These are phyloP conservation scores for Phytophthora syringae DNA, from an alignment of 352 stramenopile genomes.

Conservation along the genomic window DNA sequence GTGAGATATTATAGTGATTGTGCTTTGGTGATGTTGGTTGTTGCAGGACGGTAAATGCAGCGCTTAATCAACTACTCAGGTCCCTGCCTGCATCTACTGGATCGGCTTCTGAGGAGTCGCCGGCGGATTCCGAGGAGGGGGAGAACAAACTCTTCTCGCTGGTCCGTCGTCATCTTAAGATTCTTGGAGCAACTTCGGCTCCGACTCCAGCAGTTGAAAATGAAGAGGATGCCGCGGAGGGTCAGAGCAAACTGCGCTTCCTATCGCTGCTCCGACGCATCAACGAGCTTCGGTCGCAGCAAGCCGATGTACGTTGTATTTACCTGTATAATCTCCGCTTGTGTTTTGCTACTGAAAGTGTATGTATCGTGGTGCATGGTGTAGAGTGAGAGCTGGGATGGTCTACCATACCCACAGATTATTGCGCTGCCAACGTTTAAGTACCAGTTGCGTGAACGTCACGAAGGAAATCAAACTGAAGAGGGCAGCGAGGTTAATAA, in stretches of 20 bases:
- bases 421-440: constrained; percentile 81
- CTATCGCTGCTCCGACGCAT: constrained; percentile 80
- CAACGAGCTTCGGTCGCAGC: constrained; percentile 85
- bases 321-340: neutral
- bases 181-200: constrained; percentile 29
- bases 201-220: constrained; percentile 7
- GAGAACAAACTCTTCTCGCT: constrained; percentile 43
- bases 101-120: constrained; percentile 7
- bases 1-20: too few species aligned
- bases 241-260: constrained; percentile 70
- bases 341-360: constrained; percentile 6
- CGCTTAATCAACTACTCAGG: constrained; percentile 37
- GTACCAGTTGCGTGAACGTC: constrained; percentile 57
- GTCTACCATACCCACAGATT: constrained; percentile 85
- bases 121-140: constrained; percentile 18
- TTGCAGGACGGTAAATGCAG: constrained; percentile 34
- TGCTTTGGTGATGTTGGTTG: too few species aligned
- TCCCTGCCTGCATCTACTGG: constrained; percentile 14
- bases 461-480: constrained; percentile 29
- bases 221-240: constrained; percentile 38
- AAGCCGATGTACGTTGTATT: constrained; percentile 59
- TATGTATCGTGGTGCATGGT: constrained; percentile 5
- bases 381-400: constrained; percentile 73
- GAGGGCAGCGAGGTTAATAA: constrained; percentile 64
- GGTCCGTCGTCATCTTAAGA: constrained; percentile 37